Conservation (phyloP, 345 rosid genomes). For the Lepidium sativum region DNA sequence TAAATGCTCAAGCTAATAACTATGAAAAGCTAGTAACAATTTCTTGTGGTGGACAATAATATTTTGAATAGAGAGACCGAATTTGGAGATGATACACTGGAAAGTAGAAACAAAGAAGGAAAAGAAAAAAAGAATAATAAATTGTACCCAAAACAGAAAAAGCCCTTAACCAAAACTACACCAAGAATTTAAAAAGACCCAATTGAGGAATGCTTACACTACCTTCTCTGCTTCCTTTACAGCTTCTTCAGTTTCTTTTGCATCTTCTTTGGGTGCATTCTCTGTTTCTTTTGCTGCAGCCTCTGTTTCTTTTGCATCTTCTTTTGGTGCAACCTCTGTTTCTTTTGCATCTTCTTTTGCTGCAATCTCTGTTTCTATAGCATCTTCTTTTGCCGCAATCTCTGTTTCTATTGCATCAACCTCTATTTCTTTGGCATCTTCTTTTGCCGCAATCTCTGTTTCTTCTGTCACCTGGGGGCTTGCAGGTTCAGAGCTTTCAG, state of each 20-base stretch:
- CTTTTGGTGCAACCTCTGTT: too few species aligned
- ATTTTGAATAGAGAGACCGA: not conserved
- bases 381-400: too few species aligned
- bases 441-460: conserved; percentile 14
- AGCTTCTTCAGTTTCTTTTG: conserved; percentile 4
- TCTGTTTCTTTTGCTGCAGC: too few species aligned
- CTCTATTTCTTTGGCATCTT: conserved; percentile 4
- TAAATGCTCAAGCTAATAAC: not conserved
- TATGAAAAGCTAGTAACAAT: conserved; percentile 8
- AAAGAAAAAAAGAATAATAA: conserved; percentile 14
- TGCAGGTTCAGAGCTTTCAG: conserved; percentile 5
- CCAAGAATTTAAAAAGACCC: not conserved
- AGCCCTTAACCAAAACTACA: conserved; percentile 14
- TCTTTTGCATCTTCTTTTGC: too few species aligned
- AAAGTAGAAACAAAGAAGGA: conserved; percentile 7
- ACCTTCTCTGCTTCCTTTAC: conserved; percentile 12
- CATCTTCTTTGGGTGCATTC: too few species aligned
- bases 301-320: too few species aligned
- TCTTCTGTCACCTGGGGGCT: conserved; percentile 5
- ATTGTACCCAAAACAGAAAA: conserved; percentile 15
- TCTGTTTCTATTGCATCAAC: conserved; percentile 11
- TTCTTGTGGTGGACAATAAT: conserved; percentile 20
- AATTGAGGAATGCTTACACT: conserved; percentile 6
- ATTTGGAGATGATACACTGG: conserved; percentile 14
- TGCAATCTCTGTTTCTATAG: too few species aligned